Conservation (phyloP, 108 stramenopile genomes). For the Seminavis robusta region DNA sequence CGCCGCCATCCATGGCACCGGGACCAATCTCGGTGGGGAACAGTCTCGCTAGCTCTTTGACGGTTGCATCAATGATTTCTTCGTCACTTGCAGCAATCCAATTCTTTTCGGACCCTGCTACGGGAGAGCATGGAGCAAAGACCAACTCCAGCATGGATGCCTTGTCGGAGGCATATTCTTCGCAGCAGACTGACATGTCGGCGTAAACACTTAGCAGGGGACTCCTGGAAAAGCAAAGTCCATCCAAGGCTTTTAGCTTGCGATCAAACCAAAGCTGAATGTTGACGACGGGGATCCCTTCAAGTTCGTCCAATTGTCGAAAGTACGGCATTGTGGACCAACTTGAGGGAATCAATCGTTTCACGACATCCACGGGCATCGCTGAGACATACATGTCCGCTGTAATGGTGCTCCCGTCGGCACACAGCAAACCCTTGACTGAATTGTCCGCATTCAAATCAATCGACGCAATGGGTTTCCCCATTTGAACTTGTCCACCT, state of each 20-base stretch:
- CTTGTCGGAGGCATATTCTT: conserved; percentile 83
- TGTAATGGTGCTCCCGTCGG: conserved; percentile 54
- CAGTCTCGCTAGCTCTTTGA: conserved; percentile 84
- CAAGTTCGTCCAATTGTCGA: conserved; percentile 80
- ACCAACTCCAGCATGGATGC: conserved; percentile 92
- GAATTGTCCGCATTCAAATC: conserved; percentile 42
- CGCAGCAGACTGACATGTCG: conserved; percentile 90
- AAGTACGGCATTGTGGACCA: conserved; percentile 91
- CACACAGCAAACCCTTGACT: conserved; percentile 60
- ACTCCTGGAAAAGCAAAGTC: conserved; percentile 83
- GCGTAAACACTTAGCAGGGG: conserved; percentile 93
- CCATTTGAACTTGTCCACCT: conserved; percentile 70
- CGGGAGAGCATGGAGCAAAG: conserved; percentile 84
- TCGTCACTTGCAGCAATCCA: conserved; percentile 77
- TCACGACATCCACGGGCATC: conserved; percentile 93
- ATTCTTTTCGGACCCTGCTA: conserved; percentile 63
- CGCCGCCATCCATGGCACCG: conserved; percentile 52
- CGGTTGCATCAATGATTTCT: conserved; percentile 87
- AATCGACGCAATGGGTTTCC: conserved; percentile 60
- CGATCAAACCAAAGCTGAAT: conserved; percentile 96
- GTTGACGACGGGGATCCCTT: conserved; percentile 94
- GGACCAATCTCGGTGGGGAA: conserved; percentile 90
- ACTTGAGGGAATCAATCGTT: conserved; percentile 62
- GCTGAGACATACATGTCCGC: conserved; percentile 92
- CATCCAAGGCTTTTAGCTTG: conserved; percentile 84